Base-by-base conservation (phyloP, 2,329 filamentous ascomycete genomes). In the Beauveria varroae region DNA sequence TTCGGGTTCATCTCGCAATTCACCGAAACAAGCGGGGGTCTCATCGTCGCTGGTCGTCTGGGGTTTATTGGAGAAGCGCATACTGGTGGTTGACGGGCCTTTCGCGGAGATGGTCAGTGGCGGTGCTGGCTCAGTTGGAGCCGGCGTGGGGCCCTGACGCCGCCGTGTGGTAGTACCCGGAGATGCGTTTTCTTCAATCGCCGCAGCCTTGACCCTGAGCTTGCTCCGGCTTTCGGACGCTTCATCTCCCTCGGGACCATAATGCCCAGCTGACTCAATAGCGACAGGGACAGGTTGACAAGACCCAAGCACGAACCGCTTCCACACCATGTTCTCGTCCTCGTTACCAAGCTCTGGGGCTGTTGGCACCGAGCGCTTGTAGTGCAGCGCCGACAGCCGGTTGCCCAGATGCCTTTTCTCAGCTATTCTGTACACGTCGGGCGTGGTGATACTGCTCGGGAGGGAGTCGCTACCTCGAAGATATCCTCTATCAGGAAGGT, bases 31-130 rank as follows among this genome's bases (percentile, higher is more conserved):
- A 54, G 53, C 28, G 50, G 49, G 49, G 26, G 16, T 28, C 26
- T 24, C 50, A 28, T 60, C 41, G 14, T 40, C 41, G 20, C 28
- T 54, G n/a, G 28, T 28, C n/a, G 9, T 43, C 40, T 44, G 26
- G 26, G 49, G 49, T 20, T 43, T 20, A 41, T 40, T 47, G 28
- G 50, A 41, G 14, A 49, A 20, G 24, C 59, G 41, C 34, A 24
- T 34, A 5, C 34, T 47, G 40, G 22, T 12, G 1, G 28, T 16
- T 10, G 16, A 49, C 22, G 58, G 46, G 46, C 12, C 46, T 9
- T 61, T 47, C 53, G 53, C 40, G 46, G 60, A 61, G 46, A 57
- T 26, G 43, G 52, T 28, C 34, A 20, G 52, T 61, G 60, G 53
- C 52, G 22, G 60, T 50, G 58, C 30, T 56, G 43, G 20, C 20